phyloP scores from a whole-genome alignment of 2,329 filamentous ascomycete genomes.

The Clonostachys chloroleuca region DNA sequence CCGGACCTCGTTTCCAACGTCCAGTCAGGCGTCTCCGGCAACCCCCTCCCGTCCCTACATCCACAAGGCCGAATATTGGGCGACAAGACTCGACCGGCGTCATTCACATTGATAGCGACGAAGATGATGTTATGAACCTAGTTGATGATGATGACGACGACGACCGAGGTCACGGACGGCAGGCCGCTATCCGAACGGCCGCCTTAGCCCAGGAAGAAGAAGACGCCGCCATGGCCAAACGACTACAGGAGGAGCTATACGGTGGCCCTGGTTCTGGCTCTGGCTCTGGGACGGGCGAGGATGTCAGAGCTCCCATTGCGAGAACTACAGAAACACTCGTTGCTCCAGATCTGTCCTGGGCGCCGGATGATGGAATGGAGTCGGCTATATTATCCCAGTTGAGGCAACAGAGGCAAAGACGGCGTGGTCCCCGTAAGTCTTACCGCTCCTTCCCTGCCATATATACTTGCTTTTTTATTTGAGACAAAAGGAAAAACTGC shows the following conservation, averaged over 20 bases:
- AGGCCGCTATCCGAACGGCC: constrained; percentile 28
- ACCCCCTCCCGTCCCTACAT: constrained; percentile 19
- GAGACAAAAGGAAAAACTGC: too few relatives aligned
- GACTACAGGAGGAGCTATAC: constrained; percentile 90
- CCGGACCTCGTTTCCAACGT: constrained; percentile 57
- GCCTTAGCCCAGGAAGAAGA: constrained; percentile 66
- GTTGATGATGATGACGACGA: constrained; percentile 30
- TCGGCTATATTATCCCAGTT: constrained; percentile 64
- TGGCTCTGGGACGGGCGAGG: constrained; percentile 40
- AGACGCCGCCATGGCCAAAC: constrained; percentile 88
- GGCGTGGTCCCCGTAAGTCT: too few relatives aligned
- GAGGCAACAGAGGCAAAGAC: constrained; percentile 18
- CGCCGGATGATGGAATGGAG: constrained; percentile 45
- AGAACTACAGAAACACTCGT: constrained; percentile 89
- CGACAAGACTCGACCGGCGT: constrained; percentile 29
- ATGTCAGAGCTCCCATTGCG: constrained; percentile 84
- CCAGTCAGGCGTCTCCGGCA: constrained; percentile 17
- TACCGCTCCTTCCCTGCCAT: too few relatives aligned
- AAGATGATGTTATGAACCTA: constrained; percentile 40
- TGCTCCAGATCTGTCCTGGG: constrained; percentile 54
- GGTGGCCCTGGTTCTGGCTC: constrained; percentile 34
- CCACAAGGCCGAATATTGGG: constrained; percentile 14
- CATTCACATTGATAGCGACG: constrained; percentile 74
- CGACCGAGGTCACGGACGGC: constrained; percentile 29
- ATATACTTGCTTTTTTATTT: too few relatives aligned